Evolutionary conservation across 2,329 filamentous ascomycete species (phyloP).

Genomic region (Pseudopithomyces maydicus): DNA sequence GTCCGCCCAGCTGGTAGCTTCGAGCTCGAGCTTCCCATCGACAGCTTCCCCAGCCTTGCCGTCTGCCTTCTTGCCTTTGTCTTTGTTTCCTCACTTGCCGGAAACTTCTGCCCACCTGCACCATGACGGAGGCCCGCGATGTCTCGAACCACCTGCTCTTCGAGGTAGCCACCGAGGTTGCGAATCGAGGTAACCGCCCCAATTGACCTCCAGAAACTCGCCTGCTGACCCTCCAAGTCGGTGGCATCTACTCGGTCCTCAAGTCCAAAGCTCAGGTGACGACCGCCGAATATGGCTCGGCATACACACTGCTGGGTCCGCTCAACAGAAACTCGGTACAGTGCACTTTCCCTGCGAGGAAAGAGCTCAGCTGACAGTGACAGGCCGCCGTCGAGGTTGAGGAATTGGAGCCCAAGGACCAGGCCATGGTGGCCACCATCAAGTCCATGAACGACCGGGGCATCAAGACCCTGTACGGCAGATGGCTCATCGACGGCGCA

Average conservation of each 20-base stretch:
- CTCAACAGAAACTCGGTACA: slow-evolving; percentile 87
- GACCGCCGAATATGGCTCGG: slow-evolving; percentile 96
- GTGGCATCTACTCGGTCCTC: slow-evolving; percentile 98
- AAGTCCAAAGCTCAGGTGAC: slow-evolving; percentile 99
- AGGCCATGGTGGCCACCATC: slow-evolving; percentile 80
- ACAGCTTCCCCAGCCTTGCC: not conserved
- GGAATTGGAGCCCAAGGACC: slow-evolving; percentile 82
- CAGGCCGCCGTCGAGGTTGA: slow-evolving; percentile 98
- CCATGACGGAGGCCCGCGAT: slow-evolving; percentile 59
- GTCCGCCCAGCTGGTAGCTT: slow-evolving; percentile 14
- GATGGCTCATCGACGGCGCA: slow-evolving; percentile 97
- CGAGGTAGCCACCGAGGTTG: slow-evolving; percentile 95
- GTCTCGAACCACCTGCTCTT: slow-evolving; percentile 96
- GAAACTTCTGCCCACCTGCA: slow-evolving; percentile 9
- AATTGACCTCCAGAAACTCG: slow-evolving; percentile 10
- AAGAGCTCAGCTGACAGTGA: slow-evolving; percentile 20
- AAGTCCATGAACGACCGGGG: slow-evolving; percentile 91
- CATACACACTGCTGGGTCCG: slow-evolving; percentile 93
- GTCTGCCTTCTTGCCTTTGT: slow-evolving; percentile 4
- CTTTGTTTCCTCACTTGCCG: slow-evolving; percentile 12
- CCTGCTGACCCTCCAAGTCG: slow-evolving; percentile 63
- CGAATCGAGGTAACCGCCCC: slow-evolving; percentile 77
- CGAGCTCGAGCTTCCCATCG: slow-evolving; percentile 13
- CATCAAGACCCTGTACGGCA: slow-evolving; percentile 86
- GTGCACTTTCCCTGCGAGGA: slow-evolving; percentile 37